Evolutionary conservation across 495 filamentous ascomycete species (phyloP), one percentile per base, ranked within the genome.

Genomic region (Trichoderma gamsii): DNA sequence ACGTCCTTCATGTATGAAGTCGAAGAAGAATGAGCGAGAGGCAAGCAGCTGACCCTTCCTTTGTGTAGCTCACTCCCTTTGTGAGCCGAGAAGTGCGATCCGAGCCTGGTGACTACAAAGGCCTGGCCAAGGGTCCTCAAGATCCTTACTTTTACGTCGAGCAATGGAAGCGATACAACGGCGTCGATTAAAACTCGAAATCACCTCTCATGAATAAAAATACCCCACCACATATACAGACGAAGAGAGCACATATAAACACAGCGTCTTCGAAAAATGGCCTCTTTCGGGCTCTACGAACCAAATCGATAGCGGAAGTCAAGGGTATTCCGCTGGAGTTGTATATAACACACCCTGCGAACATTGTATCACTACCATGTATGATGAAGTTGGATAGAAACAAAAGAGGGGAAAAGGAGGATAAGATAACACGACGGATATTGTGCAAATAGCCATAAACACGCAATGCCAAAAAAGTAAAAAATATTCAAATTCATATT

Each of bases 81-180:
- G 65, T 66, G 65, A 66, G 65, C 65, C 23, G 65, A 46, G 29
- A 66, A 23, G 44, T 66, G 9, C 41, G 44, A n/a, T 27, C 41
- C 16, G 65, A 66, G 27, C 65, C 65, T 5, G 41, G 41, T 12
- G 63, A 65, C 43, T 66, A 66, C 65, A 66, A 66, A 25, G 65
- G 65, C 21, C 21, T 66, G 16, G 18, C 3, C 18, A 51, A 46
- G 6, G 65, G 65, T 29, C 65, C 65, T 25, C 65, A 51, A 25
- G 65, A 66, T 66, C 65, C 65, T 27, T 66, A 66, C 65, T 51
- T 66, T 32, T 66, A 66, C 65, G 44, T 66, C 27, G 65, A 66
- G 65, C 41, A 66, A 13, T 66, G 65, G 65, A 66, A 66, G 44
- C 41, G 44, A 46, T 49, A 66, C 21, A 66, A 66, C 65, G 41